phyloP scores from a whole-genome alignment of 768 basidiomycete genomes.

The Suillus brevipes region DNA sequence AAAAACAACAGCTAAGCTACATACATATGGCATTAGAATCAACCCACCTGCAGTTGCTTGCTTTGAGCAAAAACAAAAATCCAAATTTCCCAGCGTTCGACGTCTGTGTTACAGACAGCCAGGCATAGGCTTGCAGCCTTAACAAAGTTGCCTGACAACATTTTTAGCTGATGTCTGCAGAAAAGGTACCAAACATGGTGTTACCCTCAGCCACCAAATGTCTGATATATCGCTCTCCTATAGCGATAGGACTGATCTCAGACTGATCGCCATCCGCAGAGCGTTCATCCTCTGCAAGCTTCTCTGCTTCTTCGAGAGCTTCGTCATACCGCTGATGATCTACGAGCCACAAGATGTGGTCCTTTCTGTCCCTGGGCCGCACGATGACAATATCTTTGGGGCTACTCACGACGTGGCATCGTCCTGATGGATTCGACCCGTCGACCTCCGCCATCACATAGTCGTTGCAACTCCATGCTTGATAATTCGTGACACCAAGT shows the following conservation, averaged over 20 bases:
- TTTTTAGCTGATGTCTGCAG: background rate
- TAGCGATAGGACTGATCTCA: slow-evolving; percentile 57
- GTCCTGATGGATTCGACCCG: slow-evolving; percentile 27
- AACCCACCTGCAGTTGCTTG: slow-evolving; percentile 70
- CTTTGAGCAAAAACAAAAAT: slow-evolving; percentile 88
- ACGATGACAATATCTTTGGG: slow-evolving; percentile 88
- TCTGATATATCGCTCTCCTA: slow-evolving; percentile 85
- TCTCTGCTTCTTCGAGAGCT: slow-evolving; percentile 80
- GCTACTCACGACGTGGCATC: slow-evolving; percentile 80
- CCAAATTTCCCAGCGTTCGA: slow-evolving; percentile 93
- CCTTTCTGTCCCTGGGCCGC: slow-evolving; percentile 81
- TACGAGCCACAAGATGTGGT: slow-evolving; percentile 92
- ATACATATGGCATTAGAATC: background rate
- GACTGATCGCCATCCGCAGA: slow-evolving; percentile 36
- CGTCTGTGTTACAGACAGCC: slow-evolving; percentile 80
- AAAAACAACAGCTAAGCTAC: slow-evolving; percentile 6
- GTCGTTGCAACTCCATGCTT: slow-evolving; percentile 90
- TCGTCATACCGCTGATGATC: slow-evolving; percentile 86
- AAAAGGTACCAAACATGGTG: slow-evolving; percentile 16
- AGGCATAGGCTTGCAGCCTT: slow-evolving; percentile 84
- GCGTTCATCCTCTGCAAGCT: slow-evolving; percentile 39
- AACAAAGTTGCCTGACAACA: slow-evolving; percentile 51
- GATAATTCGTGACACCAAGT: slow-evolving; percentile 73
- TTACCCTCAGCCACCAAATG: slow-evolving; percentile 81
- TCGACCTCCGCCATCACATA: slow-evolving; percentile 67